Percentiles rank a stretch among this genome's conserved stretches.
Conservation (phyloP, 306 rosid genomes). For the Arachis hypogaea region DNA sequence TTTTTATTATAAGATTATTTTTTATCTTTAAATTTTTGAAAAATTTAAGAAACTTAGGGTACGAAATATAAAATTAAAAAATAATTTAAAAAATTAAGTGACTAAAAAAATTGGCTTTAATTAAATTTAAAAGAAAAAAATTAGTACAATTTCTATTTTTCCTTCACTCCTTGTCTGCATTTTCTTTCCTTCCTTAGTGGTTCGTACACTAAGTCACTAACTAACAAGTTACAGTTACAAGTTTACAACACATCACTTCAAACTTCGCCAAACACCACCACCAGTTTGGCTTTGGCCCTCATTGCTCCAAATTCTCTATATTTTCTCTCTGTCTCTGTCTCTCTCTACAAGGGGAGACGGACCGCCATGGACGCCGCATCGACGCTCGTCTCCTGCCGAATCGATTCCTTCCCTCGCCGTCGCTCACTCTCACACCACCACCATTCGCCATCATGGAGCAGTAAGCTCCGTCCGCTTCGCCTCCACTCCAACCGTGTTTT, state of each 20-base stretch:
- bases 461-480: constrained; percentile 43
- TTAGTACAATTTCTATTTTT: too few species aligned
- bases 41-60: too few species aligned
- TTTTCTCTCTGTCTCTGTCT: constrained; percentile 1
- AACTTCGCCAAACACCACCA: background rate
- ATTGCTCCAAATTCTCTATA: background rate
- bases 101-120: too few species aligned
- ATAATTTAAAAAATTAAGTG: too few species aligned
- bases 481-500: constrained; percentile 53
- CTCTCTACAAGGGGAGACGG: constrained; percentile 26
- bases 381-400: constrained; percentile 64
- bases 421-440: constrained; percentile 39
- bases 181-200: background rate
- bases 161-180: background rate
- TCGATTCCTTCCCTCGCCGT: constrained; percentile 53
- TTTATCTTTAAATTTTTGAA: too few species aligned
- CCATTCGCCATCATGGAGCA: constrained; percentile 23
- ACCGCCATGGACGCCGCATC: constrained; percentile 76
- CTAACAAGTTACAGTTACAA: background rate
- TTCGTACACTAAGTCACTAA: background rate
- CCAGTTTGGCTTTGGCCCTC: background rate
- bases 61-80: too few species aligned
- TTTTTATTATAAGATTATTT: too few species aligned
- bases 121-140: too few species aligned
- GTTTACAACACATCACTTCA: background rate